These are phyloP conservation scores for Sordaria brevicollis DNA, from an alignment of 495 filamentous ascomycete species.

Conservation along the genomic window DNA sequence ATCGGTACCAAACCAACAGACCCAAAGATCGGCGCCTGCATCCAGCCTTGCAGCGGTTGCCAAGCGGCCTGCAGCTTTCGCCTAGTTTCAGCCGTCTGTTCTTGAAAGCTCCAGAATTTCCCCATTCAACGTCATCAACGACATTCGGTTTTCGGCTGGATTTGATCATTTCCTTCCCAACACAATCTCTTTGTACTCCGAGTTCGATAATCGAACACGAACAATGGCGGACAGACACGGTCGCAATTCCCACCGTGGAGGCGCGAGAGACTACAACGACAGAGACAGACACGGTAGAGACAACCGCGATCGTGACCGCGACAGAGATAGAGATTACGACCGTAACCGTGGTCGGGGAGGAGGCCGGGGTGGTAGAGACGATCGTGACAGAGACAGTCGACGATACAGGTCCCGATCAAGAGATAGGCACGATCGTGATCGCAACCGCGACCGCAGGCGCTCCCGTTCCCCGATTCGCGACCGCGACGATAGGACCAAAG, in stretches of 20 bases:
- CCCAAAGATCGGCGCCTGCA: neutral
- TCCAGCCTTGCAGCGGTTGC: neutral
- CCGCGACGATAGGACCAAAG: slow-evolving; percentile 8
- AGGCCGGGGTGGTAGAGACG: neutral
- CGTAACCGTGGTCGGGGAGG: slow-evolving; percentile 7
- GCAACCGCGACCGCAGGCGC: slow-evolving; percentile 20
- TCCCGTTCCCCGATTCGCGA: slow-evolving; percentile 26
- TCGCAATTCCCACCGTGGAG: neutral
- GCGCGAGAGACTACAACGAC: slow-evolving; percentile 11
- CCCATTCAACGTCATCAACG: neutral
- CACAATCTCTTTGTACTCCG: neutral
- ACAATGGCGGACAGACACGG: neutral
- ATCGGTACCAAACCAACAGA: neutral
- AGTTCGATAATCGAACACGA: neutral
- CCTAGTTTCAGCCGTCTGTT: neutral
- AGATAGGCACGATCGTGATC: slow-evolving; percentile 12
- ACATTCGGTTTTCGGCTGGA: neutral
- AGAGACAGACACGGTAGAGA: slow-evolving; percentile 18
- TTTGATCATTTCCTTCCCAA: neutral
- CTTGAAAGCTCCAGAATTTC: neutral
- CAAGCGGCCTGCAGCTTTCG: neutral
- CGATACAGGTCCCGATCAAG: slow-evolving; percentile 31
- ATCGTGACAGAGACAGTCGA: slow-evolving; percentile 20
- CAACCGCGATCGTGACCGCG: slow-evolving; percentile 18
- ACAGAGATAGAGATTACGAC: slow-evolving; percentile 24